Percentiles rank a stretch among this genome's conserved stretches.
Evolutionary conservation across 805 yeast species (phyloP).

Genomic region (Monosporozyma yasuniensis): DNA sequence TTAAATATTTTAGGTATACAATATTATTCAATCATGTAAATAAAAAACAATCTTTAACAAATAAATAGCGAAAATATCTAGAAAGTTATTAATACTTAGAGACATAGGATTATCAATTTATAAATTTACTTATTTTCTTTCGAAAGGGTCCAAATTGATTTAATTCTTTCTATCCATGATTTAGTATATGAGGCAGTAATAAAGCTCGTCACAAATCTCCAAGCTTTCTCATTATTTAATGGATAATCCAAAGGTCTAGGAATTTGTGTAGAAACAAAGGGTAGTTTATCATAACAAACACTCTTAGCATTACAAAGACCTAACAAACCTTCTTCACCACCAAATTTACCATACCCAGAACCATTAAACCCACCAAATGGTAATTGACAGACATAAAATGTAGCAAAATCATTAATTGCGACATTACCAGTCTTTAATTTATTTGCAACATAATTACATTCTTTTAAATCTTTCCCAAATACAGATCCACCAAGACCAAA

Average conservation of each 20-base stretch:
- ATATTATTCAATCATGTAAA: not conserved
- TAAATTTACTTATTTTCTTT: constrained; percentile 29
- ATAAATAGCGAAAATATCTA: not conserved
- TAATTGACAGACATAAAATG: constrained; percentile 87
- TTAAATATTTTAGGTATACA: constrained; percentile 1
- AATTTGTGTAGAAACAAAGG: constrained; percentile 70
- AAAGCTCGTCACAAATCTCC: constrained; percentile 77
- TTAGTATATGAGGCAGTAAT: constrained; percentile 78
- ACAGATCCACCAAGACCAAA: constrained; percentile 91
- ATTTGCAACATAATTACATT: constrained; percentile 55
- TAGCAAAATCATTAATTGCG: constrained; percentile 96
- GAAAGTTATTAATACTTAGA: not conserved
- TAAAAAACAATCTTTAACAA: not conserved
- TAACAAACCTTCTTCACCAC: constrained; percentile 93
- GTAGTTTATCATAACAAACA: constrained; percentile 73
- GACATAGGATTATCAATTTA: too few species aligned
- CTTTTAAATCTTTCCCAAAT: constrained; percentile 56
- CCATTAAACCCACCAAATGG: constrained; percentile 95
- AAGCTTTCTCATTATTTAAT: constrained; percentile 69
- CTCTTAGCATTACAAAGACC: constrained; percentile 85
- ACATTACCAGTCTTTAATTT: constrained; percentile 76
- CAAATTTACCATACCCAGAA: constrained; percentile 95
- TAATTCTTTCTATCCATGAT: constrained; percentile 59
- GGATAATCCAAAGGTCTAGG: constrained; percentile 93
- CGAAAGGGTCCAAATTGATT: constrained; percentile 47